Evolutionary conservation across 805 yeast genomes (phyloP).

Genomic region (Metschnikowia baotianmanensis): DNA sequence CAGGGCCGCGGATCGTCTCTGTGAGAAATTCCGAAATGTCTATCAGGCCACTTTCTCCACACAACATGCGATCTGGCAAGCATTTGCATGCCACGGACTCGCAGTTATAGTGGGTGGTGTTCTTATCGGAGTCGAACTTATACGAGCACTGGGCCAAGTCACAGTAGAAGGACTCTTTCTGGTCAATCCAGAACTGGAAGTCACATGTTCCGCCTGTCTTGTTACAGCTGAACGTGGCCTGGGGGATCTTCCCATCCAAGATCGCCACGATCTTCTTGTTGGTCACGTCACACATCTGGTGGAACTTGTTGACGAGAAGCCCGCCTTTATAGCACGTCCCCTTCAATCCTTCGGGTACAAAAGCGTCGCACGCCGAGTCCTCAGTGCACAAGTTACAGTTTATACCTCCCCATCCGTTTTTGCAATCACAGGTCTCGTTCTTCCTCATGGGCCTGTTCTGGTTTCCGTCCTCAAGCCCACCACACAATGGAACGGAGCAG

Average conservation of each 20-base stretch:
- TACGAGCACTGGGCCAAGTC: slow-evolving; percentile 73
- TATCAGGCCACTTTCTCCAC: slow-evolving; percentile 92
- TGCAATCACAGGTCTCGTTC: slow-evolving; percentile 62
- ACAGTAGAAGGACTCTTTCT: slow-evolving; percentile 87
- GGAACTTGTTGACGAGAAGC: slow-evolving; percentile 71
- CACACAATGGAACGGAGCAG: slow-evolving; percentile 86
- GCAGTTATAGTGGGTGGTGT: slow-evolving; percentile 76
- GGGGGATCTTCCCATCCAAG: slow-evolving; percentile 78
- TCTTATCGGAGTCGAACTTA: slow-evolving; percentile 56
- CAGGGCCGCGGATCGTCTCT: slow-evolving; percentile 91
- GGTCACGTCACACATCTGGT: slow-evolving; percentile 94
- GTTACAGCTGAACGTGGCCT: slow-evolving; percentile 89
- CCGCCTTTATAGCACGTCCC: slow-evolving; percentile 93
- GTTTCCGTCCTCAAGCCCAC: slow-evolving; percentile 64
- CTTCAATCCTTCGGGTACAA: slow-evolving; percentile 79
- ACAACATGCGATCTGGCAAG: slow-evolving; percentile 86
- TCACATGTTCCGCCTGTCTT: slow-evolving; percentile 64
- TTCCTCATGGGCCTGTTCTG: slow-evolving; percentile 63
- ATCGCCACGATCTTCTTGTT: slow-evolving; percentile 80
- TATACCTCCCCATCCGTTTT: slow-evolving; percentile 89
- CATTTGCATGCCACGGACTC: slow-evolving; percentile 80
- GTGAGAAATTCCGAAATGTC: slow-evolving; percentile 91
- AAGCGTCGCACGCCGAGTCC: slow-evolving; percentile 76
- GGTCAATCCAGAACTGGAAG: slow-evolving; percentile 95
- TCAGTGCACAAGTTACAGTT: slow-evolving; percentile 83